phyloP scores from a whole-genome alignment of 495 filamentous ascomycete genomes.

The Lasiosphaeria hispida region DNA sequence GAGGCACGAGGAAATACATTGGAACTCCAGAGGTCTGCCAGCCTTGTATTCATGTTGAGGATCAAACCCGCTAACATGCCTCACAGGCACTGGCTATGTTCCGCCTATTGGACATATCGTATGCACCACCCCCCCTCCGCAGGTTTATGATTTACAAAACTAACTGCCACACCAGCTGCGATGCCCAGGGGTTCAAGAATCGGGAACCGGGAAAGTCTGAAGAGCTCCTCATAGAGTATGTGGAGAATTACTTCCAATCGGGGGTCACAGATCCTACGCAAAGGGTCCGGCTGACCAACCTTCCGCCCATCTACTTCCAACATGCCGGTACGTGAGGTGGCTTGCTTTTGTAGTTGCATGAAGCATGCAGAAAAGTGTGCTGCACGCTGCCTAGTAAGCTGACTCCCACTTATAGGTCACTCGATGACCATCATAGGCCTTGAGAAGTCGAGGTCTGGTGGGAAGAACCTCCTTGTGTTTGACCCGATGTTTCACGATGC shows the following conservation, averaged over 20 bases:
- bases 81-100: constrained; percentile 78
- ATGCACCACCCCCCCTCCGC: constrained; percentile 24
- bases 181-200: constrained; percentile 38
- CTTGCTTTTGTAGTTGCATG: background rate
- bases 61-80: constrained; percentile 1
- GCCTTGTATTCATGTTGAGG: background rate
- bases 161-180: constrained; percentile 27
- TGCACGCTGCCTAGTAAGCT: no score
- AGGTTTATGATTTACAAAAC: background rate
- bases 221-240: constrained; percentile 54
- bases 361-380: no score
- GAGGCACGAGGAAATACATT: constrained; percentile 89
- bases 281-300: constrained; percentile 63
- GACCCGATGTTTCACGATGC: constrained; percentile 83
- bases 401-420: constrained; percentile 56
- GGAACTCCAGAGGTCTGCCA: constrained; percentile 80
- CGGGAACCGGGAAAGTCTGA: constrained; percentile 32
- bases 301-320: constrained; percentile 90
- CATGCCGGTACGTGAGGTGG: constrained; percentile 56
- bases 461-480: constrained; percentile 75
- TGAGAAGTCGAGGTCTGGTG: constrained; percentile 64
- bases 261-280: constrained; percentile 36
- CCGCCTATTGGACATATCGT: constrained; percentile 64
- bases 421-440: constrained; percentile 90
- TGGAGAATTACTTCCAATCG: constrained; percentile 72